Evolutionary conservation across 169 alveolate genomes (phyloP), one percentile per base, ranked within the genome.

Genomic region (Plasmodium relictum): DNA sequence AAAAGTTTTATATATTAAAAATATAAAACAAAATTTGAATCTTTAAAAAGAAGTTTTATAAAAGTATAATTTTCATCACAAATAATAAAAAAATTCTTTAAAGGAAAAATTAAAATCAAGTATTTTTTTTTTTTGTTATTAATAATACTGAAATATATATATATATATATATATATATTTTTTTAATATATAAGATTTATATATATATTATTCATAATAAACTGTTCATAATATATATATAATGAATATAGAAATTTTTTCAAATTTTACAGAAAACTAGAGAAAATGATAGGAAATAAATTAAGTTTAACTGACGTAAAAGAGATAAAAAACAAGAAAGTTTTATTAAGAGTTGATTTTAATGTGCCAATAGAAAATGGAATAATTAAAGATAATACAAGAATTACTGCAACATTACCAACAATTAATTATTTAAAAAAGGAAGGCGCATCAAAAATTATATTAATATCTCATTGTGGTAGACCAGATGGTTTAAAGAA

Each of bases 331-430:
- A 98, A 98, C 59, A 96, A 98, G 91, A 95, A 99, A 80, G 98
- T 98, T 16, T 91, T 98, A 70, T 96, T 98, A 94, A 94, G 99
- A 80, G 99, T 97, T 24, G 99, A 98, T 94, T 97, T 96, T 96
- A 98, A 98, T 93, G 99, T 98, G 16, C 99, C 99, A 16, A 92
- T 98, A 37, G 97, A 95, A 54, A 95, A 96, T 76, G 99, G 99
- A 20, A 83, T 56, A 12, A 96, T 98, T 26, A 87, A 97, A 20
- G 99, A 98, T 93, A 87, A 94, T 26, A 98, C 98, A n/a, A 93
- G 99, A 39, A 96, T 98, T 65, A 87, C 89, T 22, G 98, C 98
- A 16, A 96, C 99, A 24, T 85, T 98, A 45, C 99, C 99, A 31
- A 95, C 99, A 54, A 97, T 98, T 74, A 93, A 97, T 89, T 95